These are phyloP conservation scores for Thalassiosira profunda DNA, from an alignment of 108 stramenopile genomes.

Conservation along the genomic window DNA sequence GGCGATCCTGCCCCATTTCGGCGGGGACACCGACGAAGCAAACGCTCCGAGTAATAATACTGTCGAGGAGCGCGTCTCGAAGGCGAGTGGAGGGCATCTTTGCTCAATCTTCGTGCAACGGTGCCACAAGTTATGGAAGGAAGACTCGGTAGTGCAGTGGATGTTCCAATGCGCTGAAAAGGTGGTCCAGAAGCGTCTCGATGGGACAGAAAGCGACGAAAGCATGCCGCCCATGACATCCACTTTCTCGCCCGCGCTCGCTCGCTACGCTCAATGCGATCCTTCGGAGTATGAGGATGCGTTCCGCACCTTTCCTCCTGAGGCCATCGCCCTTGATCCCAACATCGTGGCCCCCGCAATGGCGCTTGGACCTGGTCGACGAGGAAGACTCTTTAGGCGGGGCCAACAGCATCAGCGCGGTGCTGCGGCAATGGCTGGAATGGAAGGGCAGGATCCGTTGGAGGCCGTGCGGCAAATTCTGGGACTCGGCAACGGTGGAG, in stretches of 20 bases:
- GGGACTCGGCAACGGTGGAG: conserved; percentile 27
- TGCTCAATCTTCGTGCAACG: conserved; percentile 37
- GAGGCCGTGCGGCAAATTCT: conserved; percentile 11
- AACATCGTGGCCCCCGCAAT: conserved; percentile 76
- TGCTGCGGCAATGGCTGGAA: conserved; percentile 3
- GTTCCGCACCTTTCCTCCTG: conserved; percentile 74
- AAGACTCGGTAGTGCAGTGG: conserved; percentile 38
- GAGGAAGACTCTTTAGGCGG: conserved; percentile 59
- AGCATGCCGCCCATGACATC: background rate
- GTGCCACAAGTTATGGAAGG: conserved; percentile 44
- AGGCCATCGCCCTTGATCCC: conserved; percentile 79
- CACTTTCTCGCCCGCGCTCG: conserved; percentile 54
- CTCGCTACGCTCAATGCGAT: conserved; percentile 66
- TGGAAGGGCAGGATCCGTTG: conserved; percentile 1
- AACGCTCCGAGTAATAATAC: background rate
- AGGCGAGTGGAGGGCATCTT: conserved; percentile 36
- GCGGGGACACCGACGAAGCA: background rate
- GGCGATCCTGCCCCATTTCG: conserved; percentile 16
- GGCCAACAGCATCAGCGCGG: conserved; percentile 17
- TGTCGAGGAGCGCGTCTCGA: conserved; percentile 15
- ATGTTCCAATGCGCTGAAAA: conserved; percentile 30
- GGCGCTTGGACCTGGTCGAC: conserved; percentile 66
- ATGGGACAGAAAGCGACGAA: background rate
- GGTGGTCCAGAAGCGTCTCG: conserved; percentile 1
- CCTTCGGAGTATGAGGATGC: conserved; percentile 69